A percentile compares a stretch with the other conserved stretches of the same genome.
Conservation (phyloP, 176 grass and related monocot species). For the Coix lacrymajobi region DNA sequence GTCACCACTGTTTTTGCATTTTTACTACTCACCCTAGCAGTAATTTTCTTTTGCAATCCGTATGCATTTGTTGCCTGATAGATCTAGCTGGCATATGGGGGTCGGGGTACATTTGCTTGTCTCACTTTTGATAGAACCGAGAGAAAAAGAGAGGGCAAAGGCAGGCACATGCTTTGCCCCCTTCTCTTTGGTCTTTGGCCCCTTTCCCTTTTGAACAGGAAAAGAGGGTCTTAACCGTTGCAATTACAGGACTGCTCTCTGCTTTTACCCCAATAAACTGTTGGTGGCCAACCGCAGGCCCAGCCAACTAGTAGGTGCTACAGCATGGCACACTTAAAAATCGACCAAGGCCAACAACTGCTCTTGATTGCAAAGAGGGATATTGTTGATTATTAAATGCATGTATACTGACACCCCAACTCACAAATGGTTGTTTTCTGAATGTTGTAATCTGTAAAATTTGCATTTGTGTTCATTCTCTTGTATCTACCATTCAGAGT, state of each 20-base stretch:
- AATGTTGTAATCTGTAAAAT: neutral
- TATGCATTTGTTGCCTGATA: conserved; percentile 4
- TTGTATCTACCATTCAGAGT: neutral
- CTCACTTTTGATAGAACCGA: conserved; percentile 53
- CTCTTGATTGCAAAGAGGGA: conserved; percentile 32
- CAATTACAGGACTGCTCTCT: conserved; percentile 18
- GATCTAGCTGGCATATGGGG: conserved; percentile 28
- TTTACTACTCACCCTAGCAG: conserved; percentile 1
- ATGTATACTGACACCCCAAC: conserved; percentile 34
- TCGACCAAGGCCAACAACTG: conserved; percentile 36
- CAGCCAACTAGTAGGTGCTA: conserved; percentile 36
- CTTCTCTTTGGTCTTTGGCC: conserved; percentile 22
- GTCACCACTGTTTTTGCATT: neutral
- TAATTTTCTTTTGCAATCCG: conserved; percentile 10
- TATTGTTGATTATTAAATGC: conserved; percentile 37
- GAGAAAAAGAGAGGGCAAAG: conserved; percentile 37
- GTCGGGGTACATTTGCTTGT: conserved; percentile 29
- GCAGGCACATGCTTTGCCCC: conserved; percentile 37
- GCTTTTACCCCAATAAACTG: conserved; percentile 14
- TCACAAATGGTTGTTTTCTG: neutral
- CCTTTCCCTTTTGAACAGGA: conserved; percentile 37
- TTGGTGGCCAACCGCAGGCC: conserved; percentile 29
- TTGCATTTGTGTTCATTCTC: too few species aligned
- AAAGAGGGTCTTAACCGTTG: conserved; percentile 29
- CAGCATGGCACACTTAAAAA: conserved; percentile 37